Evolutionary conservation across 2,329 filamentous ascomycete genomes (phyloP), one percentile per base, ranked within the genome.

Genomic region (Arthrobotrys conoides): DNA sequence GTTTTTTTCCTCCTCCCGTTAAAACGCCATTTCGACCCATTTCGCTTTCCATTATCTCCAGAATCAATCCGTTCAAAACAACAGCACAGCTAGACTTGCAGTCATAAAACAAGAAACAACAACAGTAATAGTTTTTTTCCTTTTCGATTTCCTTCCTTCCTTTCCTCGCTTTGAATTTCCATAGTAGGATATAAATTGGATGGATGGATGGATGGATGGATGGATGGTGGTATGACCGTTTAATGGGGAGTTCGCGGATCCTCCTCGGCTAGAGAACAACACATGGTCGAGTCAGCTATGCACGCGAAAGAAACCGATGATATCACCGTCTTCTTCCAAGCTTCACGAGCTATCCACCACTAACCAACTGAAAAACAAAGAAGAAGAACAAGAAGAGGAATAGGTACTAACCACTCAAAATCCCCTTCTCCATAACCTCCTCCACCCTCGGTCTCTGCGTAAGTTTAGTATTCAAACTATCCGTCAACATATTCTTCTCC

Each of bases 361-460:
- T 6, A 3, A 30, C 27, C 27, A 30, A 30, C n/a, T n/a, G 53
- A 38, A 53, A 41, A 61, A 51, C 20, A 16, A 57, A 36, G n/a
- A 22, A 49, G 27, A 57, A n/a, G 55, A 14, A 5, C 8, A 24
- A 24, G n/a, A 27, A 41, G n/a, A 53, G 10, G 24, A 41, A 12
- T 20, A 5, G 38, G n/a, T 73, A 66, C 81, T 80, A 72, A 82
- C 80, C 63, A 46, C 66, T 65, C 65, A 82, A 80, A 55, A 82
- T 82, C 1, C 81, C 81, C 69, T 82, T 81, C 69, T 82, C 53
- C 53, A 82, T 80, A 44, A 82, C 73, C 41, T 82, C 79, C 41
- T 81, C 80, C n/a, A 80, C 77, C 44, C 73, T 66, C 3, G 81
- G 81, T 22, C 81, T 61, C 18, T 81, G 71, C 24, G 80, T 57